Conservation (phyloP, 306 rosid species). For the Dryas octopetala region DNA sequence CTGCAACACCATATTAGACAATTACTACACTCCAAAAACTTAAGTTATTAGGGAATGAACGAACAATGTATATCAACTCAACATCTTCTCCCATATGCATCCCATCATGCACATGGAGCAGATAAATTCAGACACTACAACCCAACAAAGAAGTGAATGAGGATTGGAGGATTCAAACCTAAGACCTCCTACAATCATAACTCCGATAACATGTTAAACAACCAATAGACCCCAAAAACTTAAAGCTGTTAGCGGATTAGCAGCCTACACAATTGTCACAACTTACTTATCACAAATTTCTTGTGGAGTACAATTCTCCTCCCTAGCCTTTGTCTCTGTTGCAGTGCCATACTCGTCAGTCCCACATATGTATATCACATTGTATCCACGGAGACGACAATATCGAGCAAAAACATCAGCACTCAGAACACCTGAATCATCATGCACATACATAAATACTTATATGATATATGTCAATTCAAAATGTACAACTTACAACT, state of each 20-base stretch:
- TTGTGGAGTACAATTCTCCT: conserved; percentile 64
- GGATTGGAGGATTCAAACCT: no score
- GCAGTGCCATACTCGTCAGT: conserved; percentile 84
- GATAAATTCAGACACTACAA: no score
- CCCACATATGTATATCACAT: conserved; percentile 67
- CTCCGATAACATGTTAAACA: no score
- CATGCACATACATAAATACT: background rate
- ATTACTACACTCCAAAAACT: no score
- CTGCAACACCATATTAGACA: no score
- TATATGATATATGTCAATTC: background rate
- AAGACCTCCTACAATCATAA: no score
- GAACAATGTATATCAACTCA: no score
- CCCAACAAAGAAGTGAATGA: no score
- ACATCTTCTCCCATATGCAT: background rate
- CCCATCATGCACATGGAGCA: no score
- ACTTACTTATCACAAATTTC: conserved; percentile 71
- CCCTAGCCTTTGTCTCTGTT: conserved; percentile 76
- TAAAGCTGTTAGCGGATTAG: no score
- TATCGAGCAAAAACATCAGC: conserved; percentile 73
- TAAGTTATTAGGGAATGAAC: background rate
- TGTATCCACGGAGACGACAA: conserved; percentile 65
- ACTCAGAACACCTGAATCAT: conserved; percentile 55
- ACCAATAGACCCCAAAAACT: no score
- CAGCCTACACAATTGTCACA: background rate
- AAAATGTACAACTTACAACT: background rate